Evolutionary conservation across 768 basidiomycete genomes (phyloP), one percentile per base, ranked within the genome.

Genomic region (Suillus hirtellus): DNA sequence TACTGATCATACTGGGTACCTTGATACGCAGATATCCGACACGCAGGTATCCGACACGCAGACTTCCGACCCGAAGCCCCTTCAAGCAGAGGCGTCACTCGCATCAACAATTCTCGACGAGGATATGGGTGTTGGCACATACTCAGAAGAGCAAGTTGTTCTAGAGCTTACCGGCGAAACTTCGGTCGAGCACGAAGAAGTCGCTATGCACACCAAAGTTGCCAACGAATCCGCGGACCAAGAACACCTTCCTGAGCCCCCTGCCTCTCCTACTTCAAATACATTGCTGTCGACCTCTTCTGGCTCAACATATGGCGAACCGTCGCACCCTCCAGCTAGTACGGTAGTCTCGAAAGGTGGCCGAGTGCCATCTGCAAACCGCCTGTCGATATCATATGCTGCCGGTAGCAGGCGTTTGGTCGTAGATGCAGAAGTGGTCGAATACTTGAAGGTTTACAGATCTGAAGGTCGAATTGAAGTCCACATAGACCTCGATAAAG

Each of bases 371-470:
- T 92, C 91, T 47, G 88, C 90, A 37, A 93, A 93, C 68, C 86
- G 92, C 19, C 77, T 99, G n/a, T 97, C 96, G 9, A 95, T 99
- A 73, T 91, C 96, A 0, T 99, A 97, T 76, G 94, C 95, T 62
- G 89, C 89, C 50, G 95, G 94, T 58, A 89, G 89, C 63, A 82
- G 93, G 56, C 84, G 97, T 46, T 80, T 99, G 58, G 89, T 97
- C 34, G 81, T 99, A 63, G 90, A 99, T 73, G 92, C 96, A 2
- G 90, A 90, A 67, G 86, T 91, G 35, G 93, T 99, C 24, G 87
- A 93, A 47, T 83, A 81, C 56, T 81, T 99, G 61, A 89, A 86
- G 68, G 84, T 99, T 11, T 90, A 86, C 75, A 84, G 97, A 46
- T 82, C 82, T 38, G 90, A 93, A 60, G 95, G 93, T 42, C 87